Evolutionary conservation across 345 rosid genomes (phyloP).

Genomic region (Pelargonium nanum): DNA sequence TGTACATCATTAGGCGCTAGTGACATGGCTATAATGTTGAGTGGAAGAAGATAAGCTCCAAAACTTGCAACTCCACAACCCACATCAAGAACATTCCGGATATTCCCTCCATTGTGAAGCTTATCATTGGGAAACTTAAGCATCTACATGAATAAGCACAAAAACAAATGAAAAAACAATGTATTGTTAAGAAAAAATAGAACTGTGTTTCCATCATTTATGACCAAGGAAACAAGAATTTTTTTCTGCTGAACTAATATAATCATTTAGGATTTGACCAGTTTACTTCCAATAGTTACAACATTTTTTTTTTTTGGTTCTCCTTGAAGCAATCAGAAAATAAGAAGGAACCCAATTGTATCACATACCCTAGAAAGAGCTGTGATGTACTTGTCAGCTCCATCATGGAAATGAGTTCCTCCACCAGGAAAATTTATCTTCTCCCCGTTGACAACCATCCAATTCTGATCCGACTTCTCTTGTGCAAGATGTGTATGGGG

Average conservation of each 20-base stretch:
- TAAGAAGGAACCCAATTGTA: too few species aligned
- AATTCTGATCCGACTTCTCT: conserved; percentile 96
- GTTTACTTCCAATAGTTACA: too few species aligned
- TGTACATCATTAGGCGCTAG: conserved; percentile 97
- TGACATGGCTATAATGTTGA: conserved; percentile 76
- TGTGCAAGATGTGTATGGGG: conserved; percentile 93
- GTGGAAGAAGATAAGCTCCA: conserved; percentile 90
- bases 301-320: too few species aligned
- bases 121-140: conserved; percentile 87
- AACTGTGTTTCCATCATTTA: too few species aligned
- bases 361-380: conserved; percentile 64
- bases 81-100: conserved; percentile 86
- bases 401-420: conserved; percentile 92
- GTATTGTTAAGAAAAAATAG: too few species aligned
- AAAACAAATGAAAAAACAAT: not conserved
- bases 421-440: conserved; percentile 98
- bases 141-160: conserved; percentile 43
- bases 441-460: conserved; percentile 94
- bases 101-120: conserved; percentile 68
- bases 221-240: too few species aligned
- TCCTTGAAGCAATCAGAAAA: too few species aligned
- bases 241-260: too few species aligned
- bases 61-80: conserved; percentile 99
- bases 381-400: conserved; percentile 89
- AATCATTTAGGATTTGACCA: too few species aligned